Evolutionary conservation across 2,329 filamentous ascomycete species (phyloP).

Genomic region (Aureobasidium sp.): DNA sequence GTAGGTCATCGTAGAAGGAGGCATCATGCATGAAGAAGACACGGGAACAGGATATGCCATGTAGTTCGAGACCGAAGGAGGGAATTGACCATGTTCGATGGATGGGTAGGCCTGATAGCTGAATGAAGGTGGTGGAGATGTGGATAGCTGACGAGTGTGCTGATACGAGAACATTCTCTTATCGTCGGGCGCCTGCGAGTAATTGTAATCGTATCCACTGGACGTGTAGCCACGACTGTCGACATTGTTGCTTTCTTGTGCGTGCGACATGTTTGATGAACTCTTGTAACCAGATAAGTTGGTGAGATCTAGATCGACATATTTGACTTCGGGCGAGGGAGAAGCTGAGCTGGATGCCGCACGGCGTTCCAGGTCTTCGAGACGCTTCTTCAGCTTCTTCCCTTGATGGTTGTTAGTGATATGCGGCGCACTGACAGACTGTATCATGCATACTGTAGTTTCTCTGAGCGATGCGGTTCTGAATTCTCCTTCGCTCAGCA

Average conservation of each 20-base stretch:
- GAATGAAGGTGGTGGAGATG: conserved; percentile 63
- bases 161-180: conserved; percentile 57
- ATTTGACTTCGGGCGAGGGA: conserved; percentile 54
- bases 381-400: conserved; percentile 86
- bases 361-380: conserved; percentile 76
- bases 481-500: conserved; percentile 85
- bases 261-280: not conserved
- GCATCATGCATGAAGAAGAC: conserved; percentile 3
- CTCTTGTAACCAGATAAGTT: conserved; percentile 2
- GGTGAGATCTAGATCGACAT: conserved; percentile 42
- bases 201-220: conserved; percentile 4
- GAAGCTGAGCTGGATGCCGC: conserved; percentile 58
- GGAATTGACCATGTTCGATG: conserved; percentile 35
- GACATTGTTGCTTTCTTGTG: not conserved
- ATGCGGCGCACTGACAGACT: not conserved
- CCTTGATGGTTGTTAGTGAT: conserved; percentile 42
- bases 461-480: conserved; percentile 95
- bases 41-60: conserved; percentile 23
- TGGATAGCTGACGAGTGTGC: conserved; percentile 61
- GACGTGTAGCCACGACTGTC: conserved; percentile 20
- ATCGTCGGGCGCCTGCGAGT: conserved; percentile 44
- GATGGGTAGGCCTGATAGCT: conserved; percentile 38
- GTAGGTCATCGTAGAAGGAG: conserved; percentile 21
- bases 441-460: conserved; percentile 71
- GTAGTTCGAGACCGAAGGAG: conserved; percentile 32